Evolutionary conservation across 805 yeast species (phyloP).

Genomic region (Saccharomycopsis vini): DNA sequence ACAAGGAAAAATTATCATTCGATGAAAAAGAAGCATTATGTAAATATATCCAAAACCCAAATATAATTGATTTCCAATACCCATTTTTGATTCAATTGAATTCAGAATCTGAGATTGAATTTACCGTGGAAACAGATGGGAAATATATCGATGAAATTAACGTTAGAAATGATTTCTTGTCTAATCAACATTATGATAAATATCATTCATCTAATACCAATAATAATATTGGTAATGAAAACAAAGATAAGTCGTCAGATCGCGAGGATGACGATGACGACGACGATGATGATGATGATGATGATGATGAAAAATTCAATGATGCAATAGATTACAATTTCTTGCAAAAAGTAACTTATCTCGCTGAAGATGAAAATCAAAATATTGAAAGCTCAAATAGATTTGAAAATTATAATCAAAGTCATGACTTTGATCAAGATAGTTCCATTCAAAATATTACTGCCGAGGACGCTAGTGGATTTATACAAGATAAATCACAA

Average conservation of each 20-base stretch:
- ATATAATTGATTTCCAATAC: slow-evolving; percentile 9
- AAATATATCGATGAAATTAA: slow-evolving; percentile 13
- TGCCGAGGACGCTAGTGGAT: no score
- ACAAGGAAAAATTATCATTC: not conserved
- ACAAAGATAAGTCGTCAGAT: slow-evolving; percentile 39
- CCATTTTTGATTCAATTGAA: slow-evolving; percentile 13
- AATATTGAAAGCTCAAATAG: not conserved
- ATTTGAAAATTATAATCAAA: no score
- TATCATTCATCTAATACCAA: slow-evolving; percentile 59
- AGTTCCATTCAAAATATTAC: no score
- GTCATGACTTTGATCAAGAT: no score
- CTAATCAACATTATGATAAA: not conserved
- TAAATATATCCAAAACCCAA: slow-evolving; percentile 11
- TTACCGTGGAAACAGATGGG: slow-evolving; percentile 16
- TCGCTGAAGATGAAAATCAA: slow-evolving; percentile 8
- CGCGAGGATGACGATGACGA: slow-evolving; percentile 58
- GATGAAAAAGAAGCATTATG: not conserved
- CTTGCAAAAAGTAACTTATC: not conserved
- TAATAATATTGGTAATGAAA: slow-evolving; percentile 1
- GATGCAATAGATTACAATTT: slow-evolving; percentile 10
- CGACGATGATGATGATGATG: not conserved
- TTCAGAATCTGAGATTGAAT: slow-evolving; percentile 2
- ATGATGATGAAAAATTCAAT: slow-evolving; percentile 8
- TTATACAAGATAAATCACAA: no score
- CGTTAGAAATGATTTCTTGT: not conserved